Conservation (phyloP, 2,329 filamentous ascomycete species). For the Paraconiothyrium sp. region DNA sequence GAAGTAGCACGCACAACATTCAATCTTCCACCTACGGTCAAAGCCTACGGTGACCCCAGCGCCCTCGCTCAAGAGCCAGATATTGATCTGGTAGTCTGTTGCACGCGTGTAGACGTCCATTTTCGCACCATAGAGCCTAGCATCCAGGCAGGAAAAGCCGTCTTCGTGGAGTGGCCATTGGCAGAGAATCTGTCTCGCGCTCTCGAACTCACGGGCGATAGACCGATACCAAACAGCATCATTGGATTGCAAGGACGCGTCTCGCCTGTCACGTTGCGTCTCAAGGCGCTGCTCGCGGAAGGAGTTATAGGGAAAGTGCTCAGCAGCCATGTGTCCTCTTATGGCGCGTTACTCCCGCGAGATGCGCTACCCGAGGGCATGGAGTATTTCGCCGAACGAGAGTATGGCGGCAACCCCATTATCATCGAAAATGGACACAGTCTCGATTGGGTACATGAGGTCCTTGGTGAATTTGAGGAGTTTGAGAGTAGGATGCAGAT, state of each 20-base stretch:
- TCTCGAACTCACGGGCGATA: conserved; percentile 49
- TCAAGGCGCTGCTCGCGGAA: conserved; percentile 51
- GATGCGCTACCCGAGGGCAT: conserved; percentile 25
- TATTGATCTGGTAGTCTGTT: conserved; percentile 58
- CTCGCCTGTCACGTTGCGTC: conserved; percentile 47
- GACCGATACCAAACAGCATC: conserved; percentile 29
- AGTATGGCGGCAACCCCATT: conserved; percentile 28
- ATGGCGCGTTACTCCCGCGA: conserved; percentile 21
- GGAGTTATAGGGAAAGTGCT: conserved; percentile 55
- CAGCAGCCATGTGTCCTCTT: conserved; percentile 33
- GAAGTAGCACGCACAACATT: conserved; percentile 52
- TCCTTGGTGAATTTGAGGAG: conserved; percentile 28
- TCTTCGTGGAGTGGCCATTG: conserved; percentile 64
- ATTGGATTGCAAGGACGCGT: conserved; percentile 58
- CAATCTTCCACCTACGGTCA: conserved; percentile 48
- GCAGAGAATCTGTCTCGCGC: conserved; percentile 48
- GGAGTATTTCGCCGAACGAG: conserved; percentile 29
- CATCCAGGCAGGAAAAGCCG: conserved; percentile 61
- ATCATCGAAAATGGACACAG: conserved; percentile 33
- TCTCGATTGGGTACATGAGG: conserved; percentile 31
- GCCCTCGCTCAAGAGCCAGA: conserved; percentile 52
- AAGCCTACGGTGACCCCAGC: conserved; percentile 55
- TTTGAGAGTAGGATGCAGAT: conserved; percentile 26
- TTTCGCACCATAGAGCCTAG: conserved; percentile 57
- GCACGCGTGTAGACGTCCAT: conserved; percentile 65